These are phyloP conservation scores for Fusarium sp. DNA, from an alignment of 2,329 filamentous ascomycete species.

Conservation along the genomic window DNA sequence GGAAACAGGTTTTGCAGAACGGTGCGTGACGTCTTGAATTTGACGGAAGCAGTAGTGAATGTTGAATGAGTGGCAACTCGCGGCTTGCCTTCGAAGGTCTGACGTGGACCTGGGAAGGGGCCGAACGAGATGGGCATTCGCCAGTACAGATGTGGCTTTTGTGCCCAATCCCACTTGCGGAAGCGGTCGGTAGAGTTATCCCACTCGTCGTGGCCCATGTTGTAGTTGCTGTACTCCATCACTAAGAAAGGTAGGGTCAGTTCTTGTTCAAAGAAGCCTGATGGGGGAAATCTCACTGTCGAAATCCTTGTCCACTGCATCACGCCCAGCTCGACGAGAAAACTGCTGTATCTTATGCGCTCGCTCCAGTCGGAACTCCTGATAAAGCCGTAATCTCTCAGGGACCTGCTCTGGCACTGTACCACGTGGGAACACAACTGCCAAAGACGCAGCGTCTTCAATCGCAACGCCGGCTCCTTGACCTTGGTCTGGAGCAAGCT, in stretches of 20 bases:
- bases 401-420: slow-evolving; percentile 58
- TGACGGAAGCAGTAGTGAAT: slow-evolving; percentile 44
- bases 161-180: slow-evolving; percentile 25
- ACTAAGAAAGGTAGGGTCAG: slow-evolving; percentile 3
- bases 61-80: not conserved
- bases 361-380: slow-evolving; percentile 66
- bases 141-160: slow-evolving; percentile 29
- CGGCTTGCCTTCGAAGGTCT: slow-evolving; percentile 37
- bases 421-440: slow-evolving; percentile 62
- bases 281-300: slow-evolving; percentile 11
- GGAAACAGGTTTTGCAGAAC: not conserved
- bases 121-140: slow-evolving; percentile 39
- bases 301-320: slow-evolving; percentile 15
- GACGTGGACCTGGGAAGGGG: slow-evolving; percentile 33
- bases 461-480: slow-evolving; percentile 70
- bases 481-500: slow-evolving; percentile 19
- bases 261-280: not conserved
- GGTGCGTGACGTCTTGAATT: not conserved
- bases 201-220: slow-evolving; percentile 32
- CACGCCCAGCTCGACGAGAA: slow-evolving; percentile 60
- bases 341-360: slow-evolving; percentile 67
- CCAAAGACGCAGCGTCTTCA: slow-evolving; percentile 71
- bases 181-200: slow-evolving; percentile 27
- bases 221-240: slow-evolving; percentile 27
- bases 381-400: slow-evolving; percentile 68